Evolutionary conservation across 192 early-diverging fungal species (phyloP).

Genomic region (Linnemannia schmuckeri): DNA sequence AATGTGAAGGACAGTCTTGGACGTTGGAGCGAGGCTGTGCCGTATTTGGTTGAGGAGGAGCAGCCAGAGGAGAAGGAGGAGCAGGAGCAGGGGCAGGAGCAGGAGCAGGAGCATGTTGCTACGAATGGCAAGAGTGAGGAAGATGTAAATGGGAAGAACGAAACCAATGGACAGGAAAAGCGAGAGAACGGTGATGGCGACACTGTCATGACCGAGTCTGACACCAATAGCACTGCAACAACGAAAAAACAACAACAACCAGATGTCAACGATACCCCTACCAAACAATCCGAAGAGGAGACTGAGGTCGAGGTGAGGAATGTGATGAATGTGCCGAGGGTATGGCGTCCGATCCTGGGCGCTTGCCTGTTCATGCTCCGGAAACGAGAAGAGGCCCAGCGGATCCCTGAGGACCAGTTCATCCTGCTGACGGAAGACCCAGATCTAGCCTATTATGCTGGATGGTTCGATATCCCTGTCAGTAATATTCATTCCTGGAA

Average conservation of each 20-base stretch:
- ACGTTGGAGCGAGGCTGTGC: constrained; percentile 60
- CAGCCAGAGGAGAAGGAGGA: constrained; percentile 16
- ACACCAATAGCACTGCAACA: neutral
- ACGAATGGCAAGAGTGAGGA: constrained; percentile 7
- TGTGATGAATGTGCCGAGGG: constrained; percentile 59
- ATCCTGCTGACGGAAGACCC: constrained; percentile 66
- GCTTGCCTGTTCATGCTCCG: constrained; percentile 52
- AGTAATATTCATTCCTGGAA: constrained; percentile 43
- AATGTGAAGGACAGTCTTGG: constrained; percentile 61
- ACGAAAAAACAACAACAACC: neutral
- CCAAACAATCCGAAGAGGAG: constrained; percentile 26
- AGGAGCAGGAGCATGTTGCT: constrained; percentile 8
- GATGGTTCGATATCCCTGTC: constrained; percentile 59
- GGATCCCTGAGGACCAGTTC: constrained; percentile 39
- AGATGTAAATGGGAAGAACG: constrained; percentile 16
- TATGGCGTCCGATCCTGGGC: constrained; percentile 62
- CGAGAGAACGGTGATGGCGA: neutral
- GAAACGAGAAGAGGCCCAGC: constrained; percentile 25
- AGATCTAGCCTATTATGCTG: constrained; percentile 61
- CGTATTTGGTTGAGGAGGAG: constrained; percentile 57
- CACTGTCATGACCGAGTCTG: neutral
- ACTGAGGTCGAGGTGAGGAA: constrained; percentile 38
- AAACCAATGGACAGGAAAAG: neutral
- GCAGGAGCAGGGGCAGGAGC: neutral
- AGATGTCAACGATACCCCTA: neutral